phyloP scores from a whole-genome alignment of 192 early-diverging fungal genomes.

The Backusella morwellensis region DNA sequence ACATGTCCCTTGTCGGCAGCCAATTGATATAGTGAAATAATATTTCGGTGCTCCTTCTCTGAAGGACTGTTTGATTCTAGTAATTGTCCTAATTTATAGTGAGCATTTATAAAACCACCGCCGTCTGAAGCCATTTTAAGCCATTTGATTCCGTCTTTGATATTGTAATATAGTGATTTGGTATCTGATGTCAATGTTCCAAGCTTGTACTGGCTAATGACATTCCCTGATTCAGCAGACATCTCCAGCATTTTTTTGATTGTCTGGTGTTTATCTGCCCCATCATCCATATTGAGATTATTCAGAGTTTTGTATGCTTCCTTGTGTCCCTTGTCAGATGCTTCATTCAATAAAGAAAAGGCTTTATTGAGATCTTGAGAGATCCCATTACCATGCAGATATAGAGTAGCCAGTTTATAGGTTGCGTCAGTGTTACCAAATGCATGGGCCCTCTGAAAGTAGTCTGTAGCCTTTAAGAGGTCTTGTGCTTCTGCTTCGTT shows the following conservation, averaged over 20 bases:
- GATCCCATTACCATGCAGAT: neutral
- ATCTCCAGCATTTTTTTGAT: neutral
- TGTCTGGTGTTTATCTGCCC: neutral
- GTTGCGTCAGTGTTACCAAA: slow-evolving; percentile 15
- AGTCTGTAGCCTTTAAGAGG: slow-evolving; percentile 19
- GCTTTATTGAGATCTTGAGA: neutral
- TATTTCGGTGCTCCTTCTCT: neutral
- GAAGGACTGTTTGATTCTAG: neutral
- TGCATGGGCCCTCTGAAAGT: slow-evolving; percentile 12
- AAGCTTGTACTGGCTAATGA: neutral
- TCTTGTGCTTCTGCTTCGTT: slow-evolving; percentile 12
- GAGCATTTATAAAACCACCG: neutral
- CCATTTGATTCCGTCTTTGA: neutral
- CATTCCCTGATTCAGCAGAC: neutral
- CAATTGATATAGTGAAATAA: neutral
- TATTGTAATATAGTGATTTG: neutral
- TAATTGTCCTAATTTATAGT: neutral
- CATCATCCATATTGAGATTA: neutral
- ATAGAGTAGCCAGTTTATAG: neutral
- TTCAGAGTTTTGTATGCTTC: neutral
- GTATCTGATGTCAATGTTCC: neutral
- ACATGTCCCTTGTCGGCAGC: neutral
- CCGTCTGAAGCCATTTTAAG: neutral
- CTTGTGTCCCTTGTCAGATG: neutral
- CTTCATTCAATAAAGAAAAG: neutral